A percentile compares a stretch with the other conserved stretches of the same genome.
Evolutionary conservation across 495 filamentous ascomycete genomes (phyloP).

Genomic region (Barbatosphaeria neglecta): DNA sequence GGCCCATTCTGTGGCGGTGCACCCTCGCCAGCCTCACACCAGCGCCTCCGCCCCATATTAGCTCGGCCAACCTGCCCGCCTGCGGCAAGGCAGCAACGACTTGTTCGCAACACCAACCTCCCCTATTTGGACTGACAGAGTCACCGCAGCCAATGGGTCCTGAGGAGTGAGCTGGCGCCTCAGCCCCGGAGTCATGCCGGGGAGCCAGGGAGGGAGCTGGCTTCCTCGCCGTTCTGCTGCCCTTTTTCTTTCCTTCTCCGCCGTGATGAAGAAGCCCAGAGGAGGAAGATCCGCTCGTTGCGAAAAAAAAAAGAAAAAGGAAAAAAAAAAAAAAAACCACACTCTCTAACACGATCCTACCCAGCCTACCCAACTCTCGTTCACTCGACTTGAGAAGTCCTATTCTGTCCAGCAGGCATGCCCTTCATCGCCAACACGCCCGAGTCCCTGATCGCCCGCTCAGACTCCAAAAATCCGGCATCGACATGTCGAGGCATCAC

Average conservation of each 20-base stretch:
- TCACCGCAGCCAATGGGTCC: not conserved
- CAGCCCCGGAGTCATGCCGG: not conserved
- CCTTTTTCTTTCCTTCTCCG: not conserved
- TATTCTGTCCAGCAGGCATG: slow-evolving; percentile 43
- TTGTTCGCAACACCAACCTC: too few relatives aligned
- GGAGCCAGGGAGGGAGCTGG: not conserved
- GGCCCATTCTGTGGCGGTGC: not conserved
- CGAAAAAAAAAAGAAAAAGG: too few relatives aligned
- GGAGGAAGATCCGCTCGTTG: too few relatives aligned
- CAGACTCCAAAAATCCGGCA: slow-evolving; percentile 72
- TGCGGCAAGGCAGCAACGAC: too few relatives aligned
- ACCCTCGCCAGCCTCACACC: not conserved
- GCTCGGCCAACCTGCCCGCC: not conserved
- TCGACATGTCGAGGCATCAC: slow-evolving; percentile 86
- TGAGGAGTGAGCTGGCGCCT: not conserved
- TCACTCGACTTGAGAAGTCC: too few relatives aligned
- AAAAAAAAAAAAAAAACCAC: too few relatives aligned
- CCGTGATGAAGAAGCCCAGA: too few relatives aligned
- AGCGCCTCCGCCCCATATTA: not conserved
- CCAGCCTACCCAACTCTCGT: not conserved
- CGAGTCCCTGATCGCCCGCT: slow-evolving; percentile 62
- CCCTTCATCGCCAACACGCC: slow-evolving; percentile 73
- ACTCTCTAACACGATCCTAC: not conserved
- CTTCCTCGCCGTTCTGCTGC: not conserved
- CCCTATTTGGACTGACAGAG: not conserved